Evolutionary conservation across 139 green algal genomes (phyloP).

Genomic region (Desmodesmus armatus): DNA sequence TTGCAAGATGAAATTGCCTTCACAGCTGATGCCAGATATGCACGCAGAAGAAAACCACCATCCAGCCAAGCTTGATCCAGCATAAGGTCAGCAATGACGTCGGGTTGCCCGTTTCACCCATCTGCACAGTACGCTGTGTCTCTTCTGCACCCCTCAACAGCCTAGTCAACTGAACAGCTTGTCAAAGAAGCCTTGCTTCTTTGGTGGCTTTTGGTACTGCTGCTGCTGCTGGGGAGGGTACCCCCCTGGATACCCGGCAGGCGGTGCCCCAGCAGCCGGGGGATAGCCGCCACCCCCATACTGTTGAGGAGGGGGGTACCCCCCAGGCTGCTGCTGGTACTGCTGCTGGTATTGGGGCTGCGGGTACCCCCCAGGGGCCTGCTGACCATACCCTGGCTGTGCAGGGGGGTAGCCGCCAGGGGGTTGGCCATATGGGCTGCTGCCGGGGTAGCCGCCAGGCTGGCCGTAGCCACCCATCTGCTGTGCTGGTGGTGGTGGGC

Average conservation of each 20-base stretch:
- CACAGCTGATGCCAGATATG: no score
- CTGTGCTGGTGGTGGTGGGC: background rate
- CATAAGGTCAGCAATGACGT: no score
- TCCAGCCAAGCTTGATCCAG: no score
- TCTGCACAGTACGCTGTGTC: no score
- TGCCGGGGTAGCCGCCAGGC: background rate
- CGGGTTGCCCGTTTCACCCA: no score
- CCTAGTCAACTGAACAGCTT: constrained; percentile 30
- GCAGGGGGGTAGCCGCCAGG: constrained; percentile 4
- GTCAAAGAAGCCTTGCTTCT: constrained; percentile 22
- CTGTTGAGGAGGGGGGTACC: background rate
- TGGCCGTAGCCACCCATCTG: background rate
- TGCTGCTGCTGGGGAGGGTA: constrained; percentile 12
- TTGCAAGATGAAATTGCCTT: no score
- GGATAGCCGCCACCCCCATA: background rate
- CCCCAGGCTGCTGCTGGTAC: background rate
- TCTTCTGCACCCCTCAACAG: no score
- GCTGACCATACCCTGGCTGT: no score
- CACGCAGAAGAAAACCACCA: no score
- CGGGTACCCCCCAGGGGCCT: background rate
- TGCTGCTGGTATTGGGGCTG: background rate
- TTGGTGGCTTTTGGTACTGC: background rate
- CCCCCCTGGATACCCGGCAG: background rate
- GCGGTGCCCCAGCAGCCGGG: background rate
- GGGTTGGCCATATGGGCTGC: background rate